Conservation (phyloP, 202 grass and related monocot genomes). For the Miscanthus sacchariflorus region DNA sequence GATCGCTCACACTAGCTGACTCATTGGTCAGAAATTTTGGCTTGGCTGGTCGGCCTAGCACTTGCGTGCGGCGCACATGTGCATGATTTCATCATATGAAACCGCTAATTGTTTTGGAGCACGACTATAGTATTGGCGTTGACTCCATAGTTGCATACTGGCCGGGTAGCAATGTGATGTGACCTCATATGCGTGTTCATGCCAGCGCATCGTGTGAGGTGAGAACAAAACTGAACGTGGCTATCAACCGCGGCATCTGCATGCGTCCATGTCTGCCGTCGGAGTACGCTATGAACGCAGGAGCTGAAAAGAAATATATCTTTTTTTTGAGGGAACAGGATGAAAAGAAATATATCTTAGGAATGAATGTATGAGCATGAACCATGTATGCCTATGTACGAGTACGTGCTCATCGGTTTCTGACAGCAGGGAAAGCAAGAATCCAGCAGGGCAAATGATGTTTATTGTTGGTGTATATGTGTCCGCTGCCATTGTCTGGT, state of each 20-base stretch:
- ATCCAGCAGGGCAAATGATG: background rate
- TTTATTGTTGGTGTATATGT: background rate
- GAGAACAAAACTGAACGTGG: background rate
- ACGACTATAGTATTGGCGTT: background rate
- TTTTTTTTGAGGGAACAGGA: no score
- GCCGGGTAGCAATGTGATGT: background rate
- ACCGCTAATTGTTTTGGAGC: background rate
- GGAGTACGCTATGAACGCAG: background rate
- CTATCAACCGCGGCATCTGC: background rate
- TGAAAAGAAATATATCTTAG: no score
- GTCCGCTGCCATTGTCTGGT: background rate
- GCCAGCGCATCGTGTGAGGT: background rate
- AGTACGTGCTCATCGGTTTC: background rate
- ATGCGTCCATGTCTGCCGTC: background rate
- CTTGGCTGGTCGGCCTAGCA: background rate
- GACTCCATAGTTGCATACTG: background rate
- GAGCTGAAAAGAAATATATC: background rate
- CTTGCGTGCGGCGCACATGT: background rate
- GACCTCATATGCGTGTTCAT: background rate
- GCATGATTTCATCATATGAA: background rate
- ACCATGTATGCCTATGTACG: background rate
- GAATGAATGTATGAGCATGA: background rate
- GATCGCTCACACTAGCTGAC: background rate
- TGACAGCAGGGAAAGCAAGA: background rate
- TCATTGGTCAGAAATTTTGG: background rate